A percentile compares a stretch with the other conserved stretches of the same genome.
Conservation (phyloP, 371 early-diverging fungal genomes). For the Mucor piriformis region DNA sequence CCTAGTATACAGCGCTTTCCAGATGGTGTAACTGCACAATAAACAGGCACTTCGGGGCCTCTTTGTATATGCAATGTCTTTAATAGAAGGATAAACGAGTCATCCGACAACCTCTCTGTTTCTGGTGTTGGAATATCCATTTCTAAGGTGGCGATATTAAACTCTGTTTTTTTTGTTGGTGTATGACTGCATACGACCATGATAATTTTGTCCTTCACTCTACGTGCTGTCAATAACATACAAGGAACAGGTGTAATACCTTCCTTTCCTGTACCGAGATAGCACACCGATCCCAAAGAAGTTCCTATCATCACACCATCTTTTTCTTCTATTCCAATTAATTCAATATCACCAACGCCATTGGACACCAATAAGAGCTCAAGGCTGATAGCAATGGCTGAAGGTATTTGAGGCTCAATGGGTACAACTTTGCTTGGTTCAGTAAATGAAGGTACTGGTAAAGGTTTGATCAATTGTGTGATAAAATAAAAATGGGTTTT, state of each 20-base stretch:
- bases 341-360: conserved; percentile 43
- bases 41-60: conserved; percentile 68
- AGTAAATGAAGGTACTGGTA: conserved; percentile 34
- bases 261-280: conserved; percentile 42
- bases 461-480: conserved; percentile 26
- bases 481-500: conserved; percentile 12
- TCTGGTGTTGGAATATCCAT: conserved; percentile 25
- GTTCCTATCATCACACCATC: conserved; percentile 12
- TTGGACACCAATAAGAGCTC: conserved; percentile 35
- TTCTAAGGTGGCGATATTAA: conserved; percentile 50
- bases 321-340: conserved; percentile 27
- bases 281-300: conserved; percentile 23
- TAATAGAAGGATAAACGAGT: conserved; percentile 7
- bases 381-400: conserved; percentile 29
- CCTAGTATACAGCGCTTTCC: conserved; percentile 57
- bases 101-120: conserved; percentile 1
- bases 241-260: conserved; percentile 52
- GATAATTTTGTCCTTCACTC: conserved; percentile 21
- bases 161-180: conserved; percentile 31
- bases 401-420: conserved; percentile 37
- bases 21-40: conserved; percentile 56
- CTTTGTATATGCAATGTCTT: conserved; percentile 52
- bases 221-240: conserved; percentile 35
- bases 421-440: conserved; percentile 33
- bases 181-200: conserved; percentile 45